Percentiles rank a stretch among this genome's conserved stretches.
Evolutionary conservation across 805 yeast genomes (phyloP).

Genomic region (Jamesozyma lodderae): DNA sequence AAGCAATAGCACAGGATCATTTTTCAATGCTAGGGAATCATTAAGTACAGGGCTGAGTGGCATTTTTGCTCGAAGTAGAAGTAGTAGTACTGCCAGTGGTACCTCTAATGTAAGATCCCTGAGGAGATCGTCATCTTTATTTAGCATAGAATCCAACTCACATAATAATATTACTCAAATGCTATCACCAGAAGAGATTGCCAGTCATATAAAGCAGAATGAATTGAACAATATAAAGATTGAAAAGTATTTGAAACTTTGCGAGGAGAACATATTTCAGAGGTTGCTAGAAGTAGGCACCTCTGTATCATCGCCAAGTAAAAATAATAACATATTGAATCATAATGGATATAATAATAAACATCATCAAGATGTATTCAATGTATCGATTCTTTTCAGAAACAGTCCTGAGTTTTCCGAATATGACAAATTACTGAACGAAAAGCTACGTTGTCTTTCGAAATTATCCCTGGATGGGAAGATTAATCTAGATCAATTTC

Average conservation of each 20-base stretch:
- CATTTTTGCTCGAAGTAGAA: conserved; percentile 29
- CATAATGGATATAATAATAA: neutral
- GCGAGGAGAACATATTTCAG: conserved; percentile 25
- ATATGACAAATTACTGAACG: conserved; percentile 19
- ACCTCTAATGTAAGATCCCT: conserved; percentile 14
- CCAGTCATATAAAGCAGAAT: conserved; percentile 19
- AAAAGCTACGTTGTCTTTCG: conserved; percentile 16
- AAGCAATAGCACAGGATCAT: conserved; percentile 4
- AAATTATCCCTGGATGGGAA: conserved; percentile 15
- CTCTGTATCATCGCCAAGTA: conserved; percentile 15
- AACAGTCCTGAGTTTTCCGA: conserved; percentile 28
- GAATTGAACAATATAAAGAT: conserved; percentile 21
- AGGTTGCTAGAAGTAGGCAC: conserved; percentile 27
- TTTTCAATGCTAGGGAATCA: conserved; percentile 23
- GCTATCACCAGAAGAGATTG: conserved; percentile 27
- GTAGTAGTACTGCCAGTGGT: conserved; percentile 17
- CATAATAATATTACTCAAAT: conserved; percentile 17
- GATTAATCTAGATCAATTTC: conserved; percentile 19
- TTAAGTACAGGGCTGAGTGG: conserved; percentile 30
- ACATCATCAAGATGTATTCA: conserved; percentile 11
- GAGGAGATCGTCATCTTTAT: conserved; percentile 26
- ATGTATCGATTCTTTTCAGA: conserved; percentile 21
- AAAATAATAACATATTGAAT: neutral
- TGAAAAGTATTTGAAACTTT: conserved; percentile 25
- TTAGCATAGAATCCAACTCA: conserved; percentile 18